Percentiles rank a stretch among this genome's conserved stretches.
Evolutionary conservation across 225 moss, liverwort and hornwort species (phyloP).

Genomic region (Bryoerythrophyllum caledonicum): DNA sequence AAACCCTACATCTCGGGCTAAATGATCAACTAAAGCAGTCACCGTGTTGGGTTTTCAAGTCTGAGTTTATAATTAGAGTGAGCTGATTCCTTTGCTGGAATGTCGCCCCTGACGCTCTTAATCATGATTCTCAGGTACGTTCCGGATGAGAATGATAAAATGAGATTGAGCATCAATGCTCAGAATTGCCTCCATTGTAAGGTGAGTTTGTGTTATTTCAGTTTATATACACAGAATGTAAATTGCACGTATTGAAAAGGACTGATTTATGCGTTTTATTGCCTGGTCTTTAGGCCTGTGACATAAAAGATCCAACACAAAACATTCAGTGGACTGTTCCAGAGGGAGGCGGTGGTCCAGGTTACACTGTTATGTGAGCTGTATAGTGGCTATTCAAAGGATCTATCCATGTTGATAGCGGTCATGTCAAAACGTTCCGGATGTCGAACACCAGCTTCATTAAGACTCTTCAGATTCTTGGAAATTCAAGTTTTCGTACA

Average conservation of each 20-base stretch:
- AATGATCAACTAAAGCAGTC: not conserved
- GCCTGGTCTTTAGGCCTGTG: constrained; percentile 59
- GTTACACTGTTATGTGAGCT: constrained; percentile 63
- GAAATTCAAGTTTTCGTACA: no score
- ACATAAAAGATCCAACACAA: constrained; percentile 74
- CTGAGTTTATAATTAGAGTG: not conserved
- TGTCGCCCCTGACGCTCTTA: not conserved
- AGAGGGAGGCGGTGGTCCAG: constrained; percentile 78
- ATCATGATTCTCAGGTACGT: constrained; percentile 46
- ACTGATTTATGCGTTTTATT: not conserved
- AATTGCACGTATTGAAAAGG: not conserved
- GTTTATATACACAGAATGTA: not conserved
- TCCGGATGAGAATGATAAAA: constrained; percentile 42
- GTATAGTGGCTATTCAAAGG: not conserved
- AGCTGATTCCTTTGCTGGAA: not conserved
- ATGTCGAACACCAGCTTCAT: no score
- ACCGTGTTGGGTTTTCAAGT: not conserved
- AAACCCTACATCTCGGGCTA: not conserved
- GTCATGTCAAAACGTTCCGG: no score
- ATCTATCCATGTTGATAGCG: no score
- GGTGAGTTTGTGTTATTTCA: constrained; percentile 33
- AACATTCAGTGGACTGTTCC: constrained; percentile 81
- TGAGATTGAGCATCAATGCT: constrained; percentile 66
- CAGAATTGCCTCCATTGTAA: constrained; percentile 90
- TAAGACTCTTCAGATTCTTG: no score